phyloP scores from a whole-genome alignment of 164 flowering plant genomes.

The Buxus sempervirens region DNA sequence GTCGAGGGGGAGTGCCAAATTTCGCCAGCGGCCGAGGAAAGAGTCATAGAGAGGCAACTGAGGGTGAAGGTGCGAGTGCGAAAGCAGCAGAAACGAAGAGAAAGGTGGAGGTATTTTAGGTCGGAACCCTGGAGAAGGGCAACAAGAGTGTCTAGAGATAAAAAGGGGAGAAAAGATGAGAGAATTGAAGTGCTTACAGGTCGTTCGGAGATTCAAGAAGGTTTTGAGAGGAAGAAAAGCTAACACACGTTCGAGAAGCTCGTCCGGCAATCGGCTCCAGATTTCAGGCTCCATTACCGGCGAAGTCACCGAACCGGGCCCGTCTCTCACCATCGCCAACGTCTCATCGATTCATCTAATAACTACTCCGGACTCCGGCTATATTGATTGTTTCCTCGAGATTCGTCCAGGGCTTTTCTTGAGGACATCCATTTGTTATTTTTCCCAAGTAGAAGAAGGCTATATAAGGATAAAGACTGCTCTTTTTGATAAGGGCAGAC shows the following conservation, averaged over 20 bases:
- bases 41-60: conserved; percentile 47
- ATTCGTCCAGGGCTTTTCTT: no score
- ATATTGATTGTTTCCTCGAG: no score
- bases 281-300: conserved; percentile 54
- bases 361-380: no score
- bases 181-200: conserved; percentile 62
- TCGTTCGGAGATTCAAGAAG: conserved; percentile 48
- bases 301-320: not conserved
- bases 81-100: conserved; percentile 54
- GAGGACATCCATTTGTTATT: no score
- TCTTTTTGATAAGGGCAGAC: no score
- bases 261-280: conserved; percentile 62
- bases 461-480: no score
- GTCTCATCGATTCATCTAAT: no score
- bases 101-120: conserved; percentile 19
- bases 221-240: conserved; percentile 53
- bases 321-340: not conserved
- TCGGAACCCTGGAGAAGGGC: conserved; percentile 10
- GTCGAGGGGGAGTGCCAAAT: conserved; percentile 20
- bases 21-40: conserved; percentile 41
- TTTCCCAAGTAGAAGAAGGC: no score
- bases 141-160: conserved; percentile 30
- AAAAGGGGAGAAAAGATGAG: conserved; percentile 56
- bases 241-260: conserved; percentile 53
- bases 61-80: conserved; percentile 51